Conservation (phyloP, 192 early-diverging fungal genomes). For the Chytriomyces confervae region DNA sequence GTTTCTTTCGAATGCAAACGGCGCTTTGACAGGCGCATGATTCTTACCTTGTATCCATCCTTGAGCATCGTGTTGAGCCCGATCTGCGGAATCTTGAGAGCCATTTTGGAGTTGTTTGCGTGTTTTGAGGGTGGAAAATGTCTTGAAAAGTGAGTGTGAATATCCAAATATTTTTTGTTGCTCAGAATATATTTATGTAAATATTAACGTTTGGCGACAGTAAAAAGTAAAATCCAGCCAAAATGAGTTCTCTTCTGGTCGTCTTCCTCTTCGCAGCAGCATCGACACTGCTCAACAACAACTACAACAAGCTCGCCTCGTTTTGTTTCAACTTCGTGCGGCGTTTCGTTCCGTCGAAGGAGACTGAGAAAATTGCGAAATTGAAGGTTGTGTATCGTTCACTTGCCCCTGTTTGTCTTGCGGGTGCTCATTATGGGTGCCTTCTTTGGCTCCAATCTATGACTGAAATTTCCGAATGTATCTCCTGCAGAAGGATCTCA, state of each 20-base stretch:
- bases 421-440: neutral
- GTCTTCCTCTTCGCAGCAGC: constrained; percentile 2
- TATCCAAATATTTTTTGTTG: neutral
- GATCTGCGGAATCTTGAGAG: constrained; percentile 85
- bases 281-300: constrained; percentile 2
- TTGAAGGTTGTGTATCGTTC: neutral
- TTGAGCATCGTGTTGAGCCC: constrained; percentile 80
- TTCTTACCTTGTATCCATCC: constrained; percentile 87
- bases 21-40: constrained; percentile 1
- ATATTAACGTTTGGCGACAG: neutral
- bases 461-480: neutral
- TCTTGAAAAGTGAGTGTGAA: neutral
- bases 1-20: neutral
- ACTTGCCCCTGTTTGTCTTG: neutral
- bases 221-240: neutral
- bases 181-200: neutral
- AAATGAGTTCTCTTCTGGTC: neutral
- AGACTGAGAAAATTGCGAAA: neutral
- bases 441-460: neutral
- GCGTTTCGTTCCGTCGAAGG: neutral
- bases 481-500: neutral
- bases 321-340: neutral
- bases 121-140: constrained; percentile 1
- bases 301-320: constrained; percentile 17
- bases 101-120: constrained; percentile 62